These are phyloP conservation scores for Ballota nigra DNA, from an alignment of 257 asterid species.

Conservation along the genomic window DNA sequence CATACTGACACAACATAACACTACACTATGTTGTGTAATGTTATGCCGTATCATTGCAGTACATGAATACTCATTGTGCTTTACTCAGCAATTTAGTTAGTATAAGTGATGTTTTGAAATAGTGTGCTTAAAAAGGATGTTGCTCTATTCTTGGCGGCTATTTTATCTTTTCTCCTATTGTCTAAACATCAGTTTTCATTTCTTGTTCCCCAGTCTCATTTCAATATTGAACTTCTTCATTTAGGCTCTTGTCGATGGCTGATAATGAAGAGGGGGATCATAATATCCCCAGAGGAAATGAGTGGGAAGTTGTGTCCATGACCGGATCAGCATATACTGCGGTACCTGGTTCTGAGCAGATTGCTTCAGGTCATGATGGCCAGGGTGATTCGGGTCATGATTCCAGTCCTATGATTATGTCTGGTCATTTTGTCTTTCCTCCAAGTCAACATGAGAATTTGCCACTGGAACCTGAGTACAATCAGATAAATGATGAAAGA, in stretches of 20 bases:
- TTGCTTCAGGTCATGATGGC: constrained; percentile 33
- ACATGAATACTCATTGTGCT: neutral
- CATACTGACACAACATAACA: neutral
- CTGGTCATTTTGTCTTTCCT: constrained; percentile 77
- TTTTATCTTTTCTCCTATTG: neutral
- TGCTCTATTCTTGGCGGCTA: neutral
- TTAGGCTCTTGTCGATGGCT: constrained; percentile 41
- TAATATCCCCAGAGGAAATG: constrained; percentile 62
- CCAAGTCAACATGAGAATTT: constrained; percentile 72
- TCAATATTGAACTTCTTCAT: constrained; percentile 16
- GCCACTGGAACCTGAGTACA: constrained; percentile 43
- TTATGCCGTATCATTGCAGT: neutral
- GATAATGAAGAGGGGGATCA: constrained; percentile 50
- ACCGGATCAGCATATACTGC: constrained; percentile 84
- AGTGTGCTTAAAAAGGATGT: neutral
- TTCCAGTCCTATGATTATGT: constrained; percentile 65
- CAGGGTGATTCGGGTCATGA: constrained; percentile 31
- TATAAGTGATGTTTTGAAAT: neutral
- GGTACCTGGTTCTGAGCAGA: constrained; percentile 53
- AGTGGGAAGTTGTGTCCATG: constrained; percentile 92
- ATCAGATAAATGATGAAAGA: constrained; percentile 36
- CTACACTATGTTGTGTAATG: neutral
- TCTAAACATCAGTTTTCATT: neutral
- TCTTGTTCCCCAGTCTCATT: neutral
- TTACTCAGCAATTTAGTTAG: neutral